Percentiles rank a stretch among this genome's conserved stretches.
Conservation (phyloP, 345 rosid species). For the Eucalyptus dawsonii region DNA sequence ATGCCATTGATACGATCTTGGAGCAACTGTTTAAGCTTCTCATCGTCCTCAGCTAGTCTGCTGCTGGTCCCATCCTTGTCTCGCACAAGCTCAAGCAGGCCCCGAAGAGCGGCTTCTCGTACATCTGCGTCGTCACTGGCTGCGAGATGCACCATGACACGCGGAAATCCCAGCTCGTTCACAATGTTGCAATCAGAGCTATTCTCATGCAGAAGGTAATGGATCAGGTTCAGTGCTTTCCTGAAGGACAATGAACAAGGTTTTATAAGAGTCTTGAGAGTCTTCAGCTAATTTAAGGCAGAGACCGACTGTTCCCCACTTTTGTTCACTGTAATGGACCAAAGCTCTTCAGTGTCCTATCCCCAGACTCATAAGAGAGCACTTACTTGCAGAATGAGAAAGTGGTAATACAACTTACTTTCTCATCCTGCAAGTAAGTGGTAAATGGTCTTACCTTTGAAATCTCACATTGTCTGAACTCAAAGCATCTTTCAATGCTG, state of each 20-base stretch:
- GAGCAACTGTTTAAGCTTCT: conserved; percentile 55
- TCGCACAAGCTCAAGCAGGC: conserved; percentile 54
- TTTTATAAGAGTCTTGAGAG: not conserved
- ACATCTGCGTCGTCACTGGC: conserved; percentile 60
- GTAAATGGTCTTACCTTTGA: conserved; percentile 43
- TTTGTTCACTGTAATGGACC: not conserved
- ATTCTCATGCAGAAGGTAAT: conserved; percentile 75
- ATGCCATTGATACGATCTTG: conserved; percentile 54
- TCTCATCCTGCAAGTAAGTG: not conserved
- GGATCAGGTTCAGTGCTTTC: conserved; percentile 84
- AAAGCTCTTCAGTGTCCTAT: not conserved
- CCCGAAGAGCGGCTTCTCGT: conserved; percentile 74
- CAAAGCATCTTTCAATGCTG: conserved; percentile 71
- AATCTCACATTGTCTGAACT: conserved; percentile 54
- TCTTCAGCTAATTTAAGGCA: not conserved
- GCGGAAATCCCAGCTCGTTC: conserved; percentile 65
- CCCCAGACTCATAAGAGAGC: not conserved
- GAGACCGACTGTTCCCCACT: not conserved
- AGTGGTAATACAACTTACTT: not conserved
- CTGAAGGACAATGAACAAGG: conserved; percentile 18
- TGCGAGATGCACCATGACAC: conserved; percentile 74
- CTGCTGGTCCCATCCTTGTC: conserved; percentile 27
- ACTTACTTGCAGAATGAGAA: not conserved
- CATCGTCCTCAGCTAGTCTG: conserved; percentile 33
- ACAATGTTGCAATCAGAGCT: conserved; percentile 49